Conservation (phyloP, 345 rosid genomes). For the Brassica cretica region DNA sequence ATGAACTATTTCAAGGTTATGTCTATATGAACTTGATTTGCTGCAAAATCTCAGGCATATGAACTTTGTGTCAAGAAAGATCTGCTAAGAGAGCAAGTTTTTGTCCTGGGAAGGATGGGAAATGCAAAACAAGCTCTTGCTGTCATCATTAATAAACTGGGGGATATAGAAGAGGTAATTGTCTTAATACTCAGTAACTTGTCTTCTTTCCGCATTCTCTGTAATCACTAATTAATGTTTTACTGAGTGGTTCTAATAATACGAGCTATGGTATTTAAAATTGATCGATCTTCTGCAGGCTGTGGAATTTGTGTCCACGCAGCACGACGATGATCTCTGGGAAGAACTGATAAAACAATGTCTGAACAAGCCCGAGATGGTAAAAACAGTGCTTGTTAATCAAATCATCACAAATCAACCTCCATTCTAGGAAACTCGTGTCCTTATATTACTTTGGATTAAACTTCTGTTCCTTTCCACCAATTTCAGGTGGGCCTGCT, state of each 20-base stretch:
- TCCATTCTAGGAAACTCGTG: slow-evolving; percentile 8
- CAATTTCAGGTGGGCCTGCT: slow-evolving; percentile 81
- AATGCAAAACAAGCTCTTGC: slow-evolving; percentile 87
- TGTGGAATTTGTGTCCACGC: slow-evolving; percentile 94
- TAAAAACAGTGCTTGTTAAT: slow-evolving; percentile 23
- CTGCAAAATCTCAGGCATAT: slow-evolving; percentile 68
- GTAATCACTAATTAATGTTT: slow-evolving; percentile 10
- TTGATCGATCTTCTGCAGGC: slow-evolving; percentile 61
- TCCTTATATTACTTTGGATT: neutral
- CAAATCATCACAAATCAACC: neutral
- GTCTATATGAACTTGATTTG: slow-evolving; percentile 28
- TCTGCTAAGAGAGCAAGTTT: slow-evolving; percentile 92
- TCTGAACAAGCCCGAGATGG: slow-evolving; percentile 97
- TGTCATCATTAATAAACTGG: slow-evolving; percentile 83
- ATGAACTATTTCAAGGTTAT: slow-evolving; percentile 2
- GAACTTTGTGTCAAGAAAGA: slow-evolving; percentile 77
- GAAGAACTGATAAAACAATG: slow-evolving; percentile 97
- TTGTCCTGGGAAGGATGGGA: slow-evolving; percentile 98
- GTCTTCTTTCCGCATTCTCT: slow-evolving; percentile 5
- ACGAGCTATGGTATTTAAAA: slow-evolving; percentile 8
- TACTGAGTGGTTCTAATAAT: slow-evolving; percentile 10
- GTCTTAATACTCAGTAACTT: neutral
- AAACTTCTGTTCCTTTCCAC: slow-evolving; percentile 22
- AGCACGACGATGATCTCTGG: slow-evolving; percentile 99
- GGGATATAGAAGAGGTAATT: slow-evolving; percentile 94